Evolutionary conservation across 495 filamentous ascomycete genomes (phyloP).

Genomic region (Aspergillus conjunctus): DNA sequence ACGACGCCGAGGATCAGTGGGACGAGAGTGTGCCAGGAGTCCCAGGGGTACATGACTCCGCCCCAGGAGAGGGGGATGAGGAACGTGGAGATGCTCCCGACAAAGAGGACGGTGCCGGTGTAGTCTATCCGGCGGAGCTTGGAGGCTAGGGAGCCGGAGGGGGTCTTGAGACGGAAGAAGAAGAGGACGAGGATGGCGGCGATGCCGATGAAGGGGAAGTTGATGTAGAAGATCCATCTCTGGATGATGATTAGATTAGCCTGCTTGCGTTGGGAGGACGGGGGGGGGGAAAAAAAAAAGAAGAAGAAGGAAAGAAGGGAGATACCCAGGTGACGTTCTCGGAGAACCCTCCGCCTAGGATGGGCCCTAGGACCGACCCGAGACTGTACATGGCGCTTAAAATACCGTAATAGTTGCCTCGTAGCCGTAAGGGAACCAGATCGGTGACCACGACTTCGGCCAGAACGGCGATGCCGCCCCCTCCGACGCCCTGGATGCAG

Average conservation of each 20-base stretch:
- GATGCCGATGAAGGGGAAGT: slow-evolving; percentile 56
- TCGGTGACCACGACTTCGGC: slow-evolving; percentile 40
- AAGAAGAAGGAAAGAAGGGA: background rate
- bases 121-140: slow-evolving; percentile 55
- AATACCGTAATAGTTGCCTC: slow-evolving; percentile 37
- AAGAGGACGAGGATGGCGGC: slow-evolving; percentile 52
- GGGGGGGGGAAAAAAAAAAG: too few species aligned
- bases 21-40: slow-evolving; percentile 49
- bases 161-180: slow-evolving; percentile 41
- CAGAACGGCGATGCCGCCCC: slow-evolving; percentile 38
- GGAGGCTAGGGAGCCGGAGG: slow-evolving; percentile 22
- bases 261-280: background rate
- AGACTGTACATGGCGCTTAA: slow-evolving; percentile 29
- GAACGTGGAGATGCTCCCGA: slow-evolving; percentile 44
- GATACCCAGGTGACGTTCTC: slow-evolving; percentile 43
- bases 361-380: slow-evolving; percentile 37
- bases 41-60: slow-evolving; percentile 57
- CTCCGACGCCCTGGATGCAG: slow-evolving; percentile 38
- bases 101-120: slow-evolving; percentile 55
- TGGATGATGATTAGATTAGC: slow-evolving; percentile 1
- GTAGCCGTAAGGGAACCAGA: slow-evolving; percentile 41
- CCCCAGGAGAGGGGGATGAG: slow-evolving; percentile 60
- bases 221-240: slow-evolving; percentile 71
- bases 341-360: slow-evolving; percentile 37
- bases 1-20: slow-evolving; percentile 30